Base-by-base conservation (phyloP, 73 alveolate species). In the Paramecium caudatum region DNA sequence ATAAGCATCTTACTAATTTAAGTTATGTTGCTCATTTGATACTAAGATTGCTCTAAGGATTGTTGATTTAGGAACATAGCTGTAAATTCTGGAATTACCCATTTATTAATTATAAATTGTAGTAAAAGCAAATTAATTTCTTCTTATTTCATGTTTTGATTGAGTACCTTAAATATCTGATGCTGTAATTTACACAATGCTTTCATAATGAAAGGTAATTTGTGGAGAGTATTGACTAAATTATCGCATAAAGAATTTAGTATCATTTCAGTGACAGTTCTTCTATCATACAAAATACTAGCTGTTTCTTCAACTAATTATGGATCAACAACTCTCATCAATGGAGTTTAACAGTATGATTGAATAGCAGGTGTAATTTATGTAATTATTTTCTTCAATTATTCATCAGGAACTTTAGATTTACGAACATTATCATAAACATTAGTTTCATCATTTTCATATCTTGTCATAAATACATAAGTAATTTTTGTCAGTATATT, bases 301-400 rank as follows among this genome's bases (percentile, higher is more conserved):
- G 69, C 88, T 0, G 88, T 74, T 37, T 74, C 65, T 0, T 74
- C 88, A 41, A 74, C 13, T 43, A 74, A 45, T 74, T 74, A 21
- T 37, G 43, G 39, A 15, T 74, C 88, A 30, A 43, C 32, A 12
- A 41, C 10, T n/a, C 88, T 74, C 39, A 23, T 21, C 32, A 74
- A 74, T 12, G 88, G 88, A 39, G 88, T 74, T 74, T 37, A 21
- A n/a, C 88, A 74, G 21, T 41, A 74, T 16, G 88, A 74, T 37
- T 37, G 19, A 15, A 74, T 74, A 1, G 69, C 69, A 6, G 88
- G 88, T 7, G 88, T 41, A 13, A 74, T 74, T 74, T 74, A 37
- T 17, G 36, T 27, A 15, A 41, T 74, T 4, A 74, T 74, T 7
- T 19, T 19, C 17, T 45, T 74, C 69, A 74, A 21, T 16, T n/a